These are phyloP conservation scores for Madurella fahalii DNA, from an alignment of 2,329 filamentous ascomycete species.

Conservation along the genomic window DNA sequence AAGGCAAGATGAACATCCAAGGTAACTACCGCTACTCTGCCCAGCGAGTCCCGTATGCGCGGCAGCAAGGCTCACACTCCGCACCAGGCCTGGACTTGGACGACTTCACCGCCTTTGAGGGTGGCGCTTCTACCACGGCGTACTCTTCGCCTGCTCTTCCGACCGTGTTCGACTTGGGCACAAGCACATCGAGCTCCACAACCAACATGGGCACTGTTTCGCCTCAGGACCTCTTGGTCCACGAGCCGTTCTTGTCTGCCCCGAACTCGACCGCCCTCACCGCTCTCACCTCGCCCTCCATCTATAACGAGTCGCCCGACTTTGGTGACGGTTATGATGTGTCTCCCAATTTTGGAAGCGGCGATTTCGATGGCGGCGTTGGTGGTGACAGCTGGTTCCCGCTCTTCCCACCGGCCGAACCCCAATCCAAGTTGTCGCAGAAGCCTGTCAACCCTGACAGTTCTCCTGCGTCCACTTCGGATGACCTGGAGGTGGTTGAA, in stretches of 20 bases:
- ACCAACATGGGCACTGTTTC: slow-evolving; percentile 70
- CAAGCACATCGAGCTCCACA: slow-evolving; percentile 45
- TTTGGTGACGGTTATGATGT: slow-evolving; percentile 67
- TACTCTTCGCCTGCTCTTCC: slow-evolving; percentile 52
- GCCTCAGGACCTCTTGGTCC: slow-evolving; percentile 73
- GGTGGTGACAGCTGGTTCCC: slow-evolving; percentile 62
- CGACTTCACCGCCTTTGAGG: slow-evolving; percentile 55
- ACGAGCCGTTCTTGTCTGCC: slow-evolving; percentile 66
- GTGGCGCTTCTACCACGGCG: slow-evolving; percentile 44
- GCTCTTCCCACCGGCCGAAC: slow-evolving; percentile 59
- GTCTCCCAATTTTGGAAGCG: slow-evolving; percentile 68
- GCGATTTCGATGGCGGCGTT: slow-evolving; percentile 50
- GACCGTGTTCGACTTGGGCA: slow-evolving; percentile 48
- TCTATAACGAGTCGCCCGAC: slow-evolving; percentile 71
- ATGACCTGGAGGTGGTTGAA: slow-evolving; percentile 47
- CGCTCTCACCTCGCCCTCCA: slow-evolving; percentile 79
- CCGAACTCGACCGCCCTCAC: slow-evolving; percentile 81
- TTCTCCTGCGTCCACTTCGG: slow-evolving; percentile 42
- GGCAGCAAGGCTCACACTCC: slow-evolving; percentile 31
- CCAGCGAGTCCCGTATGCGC: slow-evolving; percentile 17
- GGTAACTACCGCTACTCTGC: slow-evolving; percentile 40
- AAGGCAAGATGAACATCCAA: slow-evolving; percentile 53
- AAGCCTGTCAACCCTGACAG: slow-evolving; percentile 30
- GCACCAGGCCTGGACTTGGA: slow-evolving; percentile 54
- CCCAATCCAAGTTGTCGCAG: slow-evolving; percentile 25